Evolutionary conservation across 2,329 filamentous ascomycete species (phyloP), one percentile per base, ranked within the genome.

Genomic region (Colletotrichum trifolii): DNA sequence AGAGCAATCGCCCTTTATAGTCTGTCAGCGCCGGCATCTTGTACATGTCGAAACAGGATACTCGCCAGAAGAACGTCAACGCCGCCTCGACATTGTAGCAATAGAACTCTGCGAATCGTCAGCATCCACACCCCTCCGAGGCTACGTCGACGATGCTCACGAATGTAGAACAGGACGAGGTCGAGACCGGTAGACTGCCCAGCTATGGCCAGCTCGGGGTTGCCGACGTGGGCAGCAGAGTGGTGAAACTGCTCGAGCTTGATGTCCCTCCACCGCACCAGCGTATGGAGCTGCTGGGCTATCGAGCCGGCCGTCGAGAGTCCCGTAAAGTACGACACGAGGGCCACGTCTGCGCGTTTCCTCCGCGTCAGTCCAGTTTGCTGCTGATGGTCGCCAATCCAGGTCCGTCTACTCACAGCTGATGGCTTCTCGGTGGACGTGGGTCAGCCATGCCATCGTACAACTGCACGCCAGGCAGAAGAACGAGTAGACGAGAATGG

Each of bases 31-130:
- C 17, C 48, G 25, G 25, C 13, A 9, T 25, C 7, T 5, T 15
- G 17, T n/a, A 5, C 15, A 8, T 2, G 33, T 4, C 49, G 8
- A n/a, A 17, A n/a, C 12, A n/a, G 25, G 17, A 34, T 45, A 65
- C 72, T 54, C 71, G 82, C 81, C 83, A 85, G 59, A 80, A 83
- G 6, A 83, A 71, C 6, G 81, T 74, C 39, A 83, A 74, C 36
- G 83, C 71, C 8, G 80, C 74, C 70, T 83, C 80, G n/a, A 81
- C 80, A 71, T 82, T 84, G 69, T 85, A 85, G 36, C 76, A 77
- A 64, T 83, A 84, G 54, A 80, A 83, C 69, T 84, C 82, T 85
- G 53, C 1, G 6, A 13, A 42, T 33, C 60, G 66, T 72, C 47
- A 71, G 68, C 48, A 10, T 25, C 13, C 7, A 9, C 3, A 17